Conservation (phyloP, 306 rosid genomes). For the Citrullus amarus region DNA sequence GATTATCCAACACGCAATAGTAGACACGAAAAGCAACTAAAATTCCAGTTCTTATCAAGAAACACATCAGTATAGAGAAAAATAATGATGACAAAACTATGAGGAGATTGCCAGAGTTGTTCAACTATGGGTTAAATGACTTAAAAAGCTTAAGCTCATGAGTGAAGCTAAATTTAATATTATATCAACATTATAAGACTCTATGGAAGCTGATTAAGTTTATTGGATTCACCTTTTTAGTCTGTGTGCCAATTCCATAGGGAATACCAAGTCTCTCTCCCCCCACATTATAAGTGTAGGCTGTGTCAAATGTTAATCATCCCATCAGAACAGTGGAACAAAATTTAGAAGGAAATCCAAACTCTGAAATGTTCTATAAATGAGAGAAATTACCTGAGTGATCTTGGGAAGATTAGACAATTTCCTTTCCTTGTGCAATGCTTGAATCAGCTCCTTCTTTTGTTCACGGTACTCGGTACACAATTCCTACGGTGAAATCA, state of each 20-base stretch:
- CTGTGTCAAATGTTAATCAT: slow-evolving; percentile 28
- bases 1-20: not conserved
- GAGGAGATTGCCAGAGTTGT: too few relatives aligned
- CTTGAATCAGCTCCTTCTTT: slow-evolving; percentile 52
- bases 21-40: not conserved
- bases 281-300: slow-evolving; percentile 81
- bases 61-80: not conserved
- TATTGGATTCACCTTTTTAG: slow-evolving; percentile 37
- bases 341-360: not conserved
- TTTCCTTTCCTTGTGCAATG: slow-evolving; percentile 52
- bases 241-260: slow-evolving; percentile 76
- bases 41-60: not conserved
- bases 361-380: not conserved
- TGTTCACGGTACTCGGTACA: slow-evolving; percentile 47
- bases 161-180: too few relatives aligned
- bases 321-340: not conserved
- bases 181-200: too few relatives aligned
- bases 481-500: slow-evolving; percentile 49
- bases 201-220: not conserved
- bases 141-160: too few relatives aligned
- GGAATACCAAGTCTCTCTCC: slow-evolving; percentile 68
- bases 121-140: too few relatives aligned
- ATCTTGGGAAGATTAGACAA: slow-evolving; percentile 72
- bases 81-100: not conserved
- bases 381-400: slow-evolving; percentile 34